Evolutionary conservation across 305 asterid genomes (phyloP), one percentile per base, ranked within the genome.

Genomic region (Stenogyne calaminthoides): DNA sequence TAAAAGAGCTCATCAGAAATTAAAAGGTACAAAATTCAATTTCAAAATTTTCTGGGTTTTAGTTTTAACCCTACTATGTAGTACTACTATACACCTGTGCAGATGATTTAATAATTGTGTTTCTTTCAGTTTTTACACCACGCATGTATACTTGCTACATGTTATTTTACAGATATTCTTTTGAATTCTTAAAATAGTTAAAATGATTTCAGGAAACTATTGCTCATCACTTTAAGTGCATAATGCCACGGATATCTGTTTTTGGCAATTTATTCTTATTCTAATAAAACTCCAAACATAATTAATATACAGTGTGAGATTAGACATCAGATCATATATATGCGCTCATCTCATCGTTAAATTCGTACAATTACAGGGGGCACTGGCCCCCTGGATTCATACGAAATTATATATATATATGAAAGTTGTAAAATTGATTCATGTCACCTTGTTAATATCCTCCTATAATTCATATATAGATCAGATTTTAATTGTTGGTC

Each of bases 1-100:
- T 64, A 70, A 65, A 20, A 34, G 72, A 63, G 22, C 65, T 47
- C 56, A 22, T 56, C 71, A 37, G n/a, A n/a, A n/a, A n/a, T n/a
- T n/a, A n/a, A n/a, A 46, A 61, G 65, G 62, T 72, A 67, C 65
- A 64, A 49, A 44, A 7, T 71, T 71, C 25, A 16, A 76, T 39
- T 76, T 76, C 51, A 76, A 71, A 55, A 7, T 16, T 65, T 39
- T 70, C 67, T 69, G 14, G 12, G 9, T 54, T 66, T 20, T 46
- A 64, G 22, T 72, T 68, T 68, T 36, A 36, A 52, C 54, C 22
- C 54, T 25, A 54, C 49, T 37, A 36, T n/a, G 25, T 16, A 56
- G 51, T 69, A 19, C 16, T 36, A 32, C 36, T 32, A 4, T 32
- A 14, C 65, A 22, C 40, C 1, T 19, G 9, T 71, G 69, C 56